Evolutionary conservation across 176 grass and related monocot genomes (phyloP).

Genomic region (Eleusine coracana): DNA sequence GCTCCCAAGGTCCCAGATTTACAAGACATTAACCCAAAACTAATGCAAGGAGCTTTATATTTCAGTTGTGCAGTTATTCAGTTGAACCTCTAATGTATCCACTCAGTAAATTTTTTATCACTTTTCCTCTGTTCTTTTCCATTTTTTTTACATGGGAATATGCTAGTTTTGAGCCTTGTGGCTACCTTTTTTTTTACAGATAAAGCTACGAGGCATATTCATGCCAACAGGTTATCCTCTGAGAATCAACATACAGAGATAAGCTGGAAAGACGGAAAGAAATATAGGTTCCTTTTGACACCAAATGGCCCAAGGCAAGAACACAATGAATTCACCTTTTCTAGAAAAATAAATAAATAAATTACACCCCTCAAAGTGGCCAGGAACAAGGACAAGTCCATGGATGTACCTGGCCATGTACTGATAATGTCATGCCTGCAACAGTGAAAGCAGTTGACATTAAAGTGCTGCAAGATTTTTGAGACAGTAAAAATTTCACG

Average conservation of each 20-base stretch:
- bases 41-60: neutral
- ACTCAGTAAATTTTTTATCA: neutral
- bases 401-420: constrained; percentile 43
- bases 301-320: neutral
- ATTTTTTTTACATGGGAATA: constrained; percentile 26
- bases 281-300: constrained; percentile 35
- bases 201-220: constrained; percentile 39
- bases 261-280: constrained; percentile 27
- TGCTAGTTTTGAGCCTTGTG: constrained; percentile 10
- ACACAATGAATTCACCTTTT: neutral
- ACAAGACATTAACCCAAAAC: too few species aligned
- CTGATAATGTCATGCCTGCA: neutral
- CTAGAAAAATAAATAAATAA: neutral
- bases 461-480: constrained; percentile 15
- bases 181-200: constrained; percentile 29
- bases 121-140: neutral
- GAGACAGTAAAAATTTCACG: constrained; percentile 3
- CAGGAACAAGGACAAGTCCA: constrained; percentile 41
- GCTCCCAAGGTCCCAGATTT: neutral
- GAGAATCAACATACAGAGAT: constrained; percentile 33
- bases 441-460: constrained; percentile 18
- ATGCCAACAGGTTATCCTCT: neutral
- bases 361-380: neutral
- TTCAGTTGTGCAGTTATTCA: too few species aligned
- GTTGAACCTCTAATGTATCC: neutral